phyloP scores from a whole-genome alignment of 2,329 filamentous ascomycete genomes.

The Diaporthe sp. region DNA sequence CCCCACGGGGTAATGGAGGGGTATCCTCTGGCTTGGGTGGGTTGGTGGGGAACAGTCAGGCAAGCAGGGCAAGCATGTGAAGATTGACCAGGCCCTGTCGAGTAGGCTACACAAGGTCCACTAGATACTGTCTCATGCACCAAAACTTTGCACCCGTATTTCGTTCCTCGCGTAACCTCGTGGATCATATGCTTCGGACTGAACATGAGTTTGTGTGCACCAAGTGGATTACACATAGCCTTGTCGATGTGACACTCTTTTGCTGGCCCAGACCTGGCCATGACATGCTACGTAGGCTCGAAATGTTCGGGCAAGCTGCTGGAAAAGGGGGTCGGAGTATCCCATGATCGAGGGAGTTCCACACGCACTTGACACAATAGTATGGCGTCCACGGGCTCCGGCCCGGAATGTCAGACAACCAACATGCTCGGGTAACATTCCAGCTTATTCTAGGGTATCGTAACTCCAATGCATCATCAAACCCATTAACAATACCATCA shows the following conservation, averaged over 20 bases:
- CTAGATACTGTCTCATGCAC: neutral
- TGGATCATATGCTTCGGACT: neutral
- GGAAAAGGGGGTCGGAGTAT: neutral
- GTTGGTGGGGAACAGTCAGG: conserved; percentile 12
- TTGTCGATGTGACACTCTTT: neutral
- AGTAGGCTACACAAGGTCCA: neutral
- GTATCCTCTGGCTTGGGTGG: neutral
- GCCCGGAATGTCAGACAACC: neutral
- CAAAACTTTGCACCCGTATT: neutral
- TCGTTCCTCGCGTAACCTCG: neutral
- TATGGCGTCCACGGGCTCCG: neutral
- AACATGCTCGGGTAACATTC: neutral
- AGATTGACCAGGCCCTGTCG: neutral
- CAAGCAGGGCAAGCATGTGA: conserved; percentile 25
- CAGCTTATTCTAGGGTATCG: conserved; percentile 33
- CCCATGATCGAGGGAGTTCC: neutral
- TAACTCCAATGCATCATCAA: conserved; percentile 21
- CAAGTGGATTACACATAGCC: neutral
- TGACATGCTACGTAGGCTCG: neutral
- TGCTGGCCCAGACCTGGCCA: neutral
- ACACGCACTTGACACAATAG: neutral
- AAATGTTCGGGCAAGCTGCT: neutral
- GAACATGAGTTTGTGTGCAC: neutral
- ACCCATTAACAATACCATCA: neutral
- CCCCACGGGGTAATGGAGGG: conserved; percentile 33